These are phyloP conservation scores for Citrus glauca DNA, from an alignment of 345 rosid species.

Conservation along the genomic window DNA sequence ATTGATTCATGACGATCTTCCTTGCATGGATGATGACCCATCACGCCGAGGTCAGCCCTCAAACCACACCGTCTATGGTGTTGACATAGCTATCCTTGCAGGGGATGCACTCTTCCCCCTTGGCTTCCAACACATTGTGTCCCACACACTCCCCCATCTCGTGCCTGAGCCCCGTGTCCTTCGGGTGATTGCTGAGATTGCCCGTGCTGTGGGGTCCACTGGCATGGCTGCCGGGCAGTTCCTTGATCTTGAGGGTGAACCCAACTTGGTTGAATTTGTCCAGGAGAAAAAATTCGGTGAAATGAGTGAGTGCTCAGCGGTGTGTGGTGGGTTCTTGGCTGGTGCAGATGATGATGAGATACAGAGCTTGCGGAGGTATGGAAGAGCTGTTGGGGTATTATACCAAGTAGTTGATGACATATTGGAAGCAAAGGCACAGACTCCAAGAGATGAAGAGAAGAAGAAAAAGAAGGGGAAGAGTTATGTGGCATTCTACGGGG, in stretches of 20 bases:
- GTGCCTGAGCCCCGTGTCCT: slow-evolving; percentile 65
- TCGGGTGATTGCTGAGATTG: slow-evolving; percentile 80
- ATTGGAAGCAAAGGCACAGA: slow-evolving; percentile 29
- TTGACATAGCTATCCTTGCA: slow-evolving; percentile 87
- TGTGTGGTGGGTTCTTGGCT: slow-evolving; percentile 82
- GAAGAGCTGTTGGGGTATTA: slow-evolving; percentile 83
- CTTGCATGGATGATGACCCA: slow-evolving; percentile 90
- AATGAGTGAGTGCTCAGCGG: slow-evolving; percentile 93
- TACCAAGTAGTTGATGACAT: slow-evolving; percentile 82
- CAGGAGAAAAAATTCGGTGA: slow-evolving; percentile 90
- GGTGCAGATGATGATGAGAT: slow-evolving; percentile 85
- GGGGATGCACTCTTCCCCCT: slow-evolving; percentile 98
- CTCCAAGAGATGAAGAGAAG: slow-evolving; percentile 13
- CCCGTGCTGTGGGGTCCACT: slow-evolving; percentile 85
- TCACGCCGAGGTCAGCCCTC: slow-evolving; percentile 87
- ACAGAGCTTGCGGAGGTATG: slow-evolving; percentile 64
- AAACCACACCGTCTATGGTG: slow-evolving; percentile 70
- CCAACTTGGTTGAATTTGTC: slow-evolving; percentile 49
- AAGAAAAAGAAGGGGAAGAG: slow-evolving; percentile 45
- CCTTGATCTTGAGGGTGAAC: slow-evolving; percentile 78
- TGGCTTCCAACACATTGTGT: slow-evolving; percentile 83
- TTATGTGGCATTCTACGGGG: slow-evolving; percentile 50
- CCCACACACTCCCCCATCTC: slow-evolving; percentile 59
- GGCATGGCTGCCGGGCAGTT: slow-evolving; percentile 99
- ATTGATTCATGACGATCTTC: slow-evolving; percentile 89